Conservation (phyloP, 768 basidiomycete species). For the Pisolithus marmoratus region DNA sequence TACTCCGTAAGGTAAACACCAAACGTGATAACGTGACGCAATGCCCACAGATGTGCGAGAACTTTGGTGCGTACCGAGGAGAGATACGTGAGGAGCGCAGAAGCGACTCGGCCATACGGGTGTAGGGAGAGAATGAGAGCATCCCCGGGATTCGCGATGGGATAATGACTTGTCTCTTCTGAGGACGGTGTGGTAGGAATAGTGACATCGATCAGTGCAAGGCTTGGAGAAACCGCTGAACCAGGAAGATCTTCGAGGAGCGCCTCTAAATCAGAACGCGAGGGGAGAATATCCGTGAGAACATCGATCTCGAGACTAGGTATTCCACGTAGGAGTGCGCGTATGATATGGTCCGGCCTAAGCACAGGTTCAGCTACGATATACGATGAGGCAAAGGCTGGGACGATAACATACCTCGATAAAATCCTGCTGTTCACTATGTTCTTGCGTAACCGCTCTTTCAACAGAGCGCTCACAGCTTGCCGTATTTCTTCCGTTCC, state of each 20-base stretch:
- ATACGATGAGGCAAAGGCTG: not conserved
- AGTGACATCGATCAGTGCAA: constrained; percentile 56
- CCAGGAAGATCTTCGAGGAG: constrained; percentile 43
- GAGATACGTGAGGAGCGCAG: constrained; percentile 52
- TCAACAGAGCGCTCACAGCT: constrained; percentile 32
- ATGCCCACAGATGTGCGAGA: constrained; percentile 53
- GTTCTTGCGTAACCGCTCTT: constrained; percentile 35
- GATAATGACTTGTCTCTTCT: constrained; percentile 41
- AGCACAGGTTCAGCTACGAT: not conserved
- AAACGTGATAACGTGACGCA: constrained; percentile 66
- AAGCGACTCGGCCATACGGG: constrained; percentile 56
- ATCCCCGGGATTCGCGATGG: not conserved
- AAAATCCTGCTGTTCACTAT: constrained; percentile 32
- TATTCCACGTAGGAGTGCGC: constrained; percentile 29
- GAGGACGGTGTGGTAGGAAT: constrained; percentile 40
- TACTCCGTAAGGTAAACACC: constrained; percentile 59
- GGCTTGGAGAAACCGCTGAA: constrained; percentile 44
- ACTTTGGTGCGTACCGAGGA: constrained; percentile 55
- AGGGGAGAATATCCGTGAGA: constrained; percentile 49
- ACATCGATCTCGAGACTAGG: constrained; percentile 36
- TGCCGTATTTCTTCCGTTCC: constrained; percentile 17
- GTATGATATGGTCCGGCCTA: constrained; percentile 46
- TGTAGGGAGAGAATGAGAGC: not conserved
- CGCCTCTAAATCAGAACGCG: constrained; percentile 37
- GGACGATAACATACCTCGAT: constrained; percentile 25